phyloP scores from a whole-genome alignment of 2,329 filamentous ascomycete species.

The Colletotrichum abscissum region DNA sequence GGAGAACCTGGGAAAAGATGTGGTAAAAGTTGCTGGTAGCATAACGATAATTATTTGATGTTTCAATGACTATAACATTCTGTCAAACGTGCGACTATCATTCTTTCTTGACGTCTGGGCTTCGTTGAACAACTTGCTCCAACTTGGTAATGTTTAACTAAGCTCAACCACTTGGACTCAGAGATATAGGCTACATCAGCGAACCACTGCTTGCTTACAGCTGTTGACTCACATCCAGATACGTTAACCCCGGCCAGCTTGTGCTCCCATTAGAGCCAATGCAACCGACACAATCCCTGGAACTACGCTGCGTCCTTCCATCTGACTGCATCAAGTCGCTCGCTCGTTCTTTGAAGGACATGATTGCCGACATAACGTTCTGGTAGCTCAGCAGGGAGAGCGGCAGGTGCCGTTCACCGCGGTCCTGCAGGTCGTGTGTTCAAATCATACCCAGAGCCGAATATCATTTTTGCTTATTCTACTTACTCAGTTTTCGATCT shows the following conservation, averaged over 20 bases:
- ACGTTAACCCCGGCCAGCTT: too few species aligned
- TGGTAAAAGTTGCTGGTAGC: slow-evolving; percentile 44
- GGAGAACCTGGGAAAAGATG: slow-evolving; percentile 51
- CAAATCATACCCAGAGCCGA: not conserved
- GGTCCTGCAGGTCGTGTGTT: not conserved
- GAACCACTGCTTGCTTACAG: too few species aligned
- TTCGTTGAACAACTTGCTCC: not conserved
- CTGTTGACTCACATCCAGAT: too few species aligned
- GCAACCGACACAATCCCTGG: not conserved
- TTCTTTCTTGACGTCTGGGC: not conserved
- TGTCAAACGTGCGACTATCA: not conserved
- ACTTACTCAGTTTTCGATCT: not conserved
- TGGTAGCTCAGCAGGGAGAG: not conserved
- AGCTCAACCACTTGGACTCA: too few species aligned
- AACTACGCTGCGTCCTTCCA: not conserved
- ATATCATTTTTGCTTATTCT: not conserved
- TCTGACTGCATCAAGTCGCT: not conserved
- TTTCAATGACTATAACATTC: not conserved
- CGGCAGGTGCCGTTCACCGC: too few species aligned
- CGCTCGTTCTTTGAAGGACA: not conserved
- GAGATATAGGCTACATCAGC: too few species aligned
- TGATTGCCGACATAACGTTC: not conserved
- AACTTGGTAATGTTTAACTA: too few species aligned
- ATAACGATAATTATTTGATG: slow-evolving; percentile 2
- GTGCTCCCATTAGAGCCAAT: too few species aligned